Conservation (phyloP, 768 basidiomycete species). For the Epithele typhae region DNA sequence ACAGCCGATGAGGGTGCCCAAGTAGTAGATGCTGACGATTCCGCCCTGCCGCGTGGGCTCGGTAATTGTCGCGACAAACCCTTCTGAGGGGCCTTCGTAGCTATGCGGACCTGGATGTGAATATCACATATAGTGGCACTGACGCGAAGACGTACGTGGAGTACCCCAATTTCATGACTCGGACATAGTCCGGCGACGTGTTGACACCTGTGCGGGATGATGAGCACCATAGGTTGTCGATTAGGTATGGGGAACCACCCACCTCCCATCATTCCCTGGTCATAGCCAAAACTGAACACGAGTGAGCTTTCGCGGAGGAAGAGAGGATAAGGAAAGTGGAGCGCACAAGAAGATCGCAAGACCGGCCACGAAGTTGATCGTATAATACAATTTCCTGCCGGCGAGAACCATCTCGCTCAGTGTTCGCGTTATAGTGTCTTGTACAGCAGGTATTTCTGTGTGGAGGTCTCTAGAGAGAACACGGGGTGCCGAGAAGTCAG, state of each 20-base stretch:
- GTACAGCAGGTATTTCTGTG: no score
- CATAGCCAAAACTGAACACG: conserved; percentile 39
- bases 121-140: not conserved
- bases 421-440: no score
- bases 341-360: conserved; percentile 32
- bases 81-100: conserved; percentile 36
- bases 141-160: conserved; percentile 28
- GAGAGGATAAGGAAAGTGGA: not conserved
- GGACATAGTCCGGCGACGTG: conserved; percentile 40
- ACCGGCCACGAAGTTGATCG: conserved; percentile 28
- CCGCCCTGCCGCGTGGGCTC: conserved; percentile 40
- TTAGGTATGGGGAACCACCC: not conserved
- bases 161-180: conserved; percentile 35
- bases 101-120: conserved; percentile 5
- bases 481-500: no score
- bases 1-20: conserved; percentile 38
- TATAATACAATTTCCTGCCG: conserved; percentile 26
- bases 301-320: not conserved
- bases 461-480: no score
- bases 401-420: conserved; percentile 9
- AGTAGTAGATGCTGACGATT: conserved; percentile 43
- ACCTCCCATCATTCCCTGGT: conserved; percentile 46
- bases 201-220: conserved; percentile 27
- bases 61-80: conserved; percentile 39
- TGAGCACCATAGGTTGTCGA: not conserved